Conservation (phyloP, 306 rosid species). For the Vigna radiata region DNA sequence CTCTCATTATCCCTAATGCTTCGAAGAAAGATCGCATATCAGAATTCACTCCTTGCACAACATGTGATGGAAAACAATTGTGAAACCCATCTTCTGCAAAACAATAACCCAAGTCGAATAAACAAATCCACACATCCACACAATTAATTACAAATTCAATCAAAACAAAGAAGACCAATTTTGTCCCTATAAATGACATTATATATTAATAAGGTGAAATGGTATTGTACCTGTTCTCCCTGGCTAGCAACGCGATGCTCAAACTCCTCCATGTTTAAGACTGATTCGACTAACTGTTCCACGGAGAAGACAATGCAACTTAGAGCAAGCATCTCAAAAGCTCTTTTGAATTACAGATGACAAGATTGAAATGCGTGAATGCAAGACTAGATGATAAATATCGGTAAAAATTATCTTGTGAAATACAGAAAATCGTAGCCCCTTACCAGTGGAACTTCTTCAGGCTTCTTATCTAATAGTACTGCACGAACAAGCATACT, state of each 20-base stretch:
- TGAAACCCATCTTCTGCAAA: no score
- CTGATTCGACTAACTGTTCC: conserved; percentile 86
- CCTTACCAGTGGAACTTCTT: conserved; percentile 86
- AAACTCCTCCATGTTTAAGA: conserved; percentile 83
- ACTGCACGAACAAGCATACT: conserved; percentile 78
- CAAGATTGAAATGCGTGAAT: conserved; percentile 30
- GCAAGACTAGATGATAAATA: conserved; percentile 26
- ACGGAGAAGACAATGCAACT: conserved; percentile 47
- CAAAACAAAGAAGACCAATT: no score
- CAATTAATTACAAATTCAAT: no score
- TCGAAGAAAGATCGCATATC: no score
- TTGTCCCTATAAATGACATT: no score
- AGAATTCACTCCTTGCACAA: no score
- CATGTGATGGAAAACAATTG: no score
- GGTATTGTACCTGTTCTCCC: conserved; percentile 62
- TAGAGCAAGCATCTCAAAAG: conserved; percentile 36
- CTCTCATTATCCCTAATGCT: no score
- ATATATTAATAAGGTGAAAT: conserved; percentile 25
- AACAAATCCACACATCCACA: no score
- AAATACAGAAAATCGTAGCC: conserved; percentile 18
- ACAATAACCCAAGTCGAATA: no score
- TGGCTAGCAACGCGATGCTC: conserved; percentile 77
- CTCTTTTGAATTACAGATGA: conserved; percentile 21
- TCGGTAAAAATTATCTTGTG: conserved; percentile 3
- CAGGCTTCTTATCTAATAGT: conserved; percentile 85